phyloP scores from a whole-genome alignment of 2,329 filamentous ascomycete genomes.

The Cytospora piceicola region DNA sequence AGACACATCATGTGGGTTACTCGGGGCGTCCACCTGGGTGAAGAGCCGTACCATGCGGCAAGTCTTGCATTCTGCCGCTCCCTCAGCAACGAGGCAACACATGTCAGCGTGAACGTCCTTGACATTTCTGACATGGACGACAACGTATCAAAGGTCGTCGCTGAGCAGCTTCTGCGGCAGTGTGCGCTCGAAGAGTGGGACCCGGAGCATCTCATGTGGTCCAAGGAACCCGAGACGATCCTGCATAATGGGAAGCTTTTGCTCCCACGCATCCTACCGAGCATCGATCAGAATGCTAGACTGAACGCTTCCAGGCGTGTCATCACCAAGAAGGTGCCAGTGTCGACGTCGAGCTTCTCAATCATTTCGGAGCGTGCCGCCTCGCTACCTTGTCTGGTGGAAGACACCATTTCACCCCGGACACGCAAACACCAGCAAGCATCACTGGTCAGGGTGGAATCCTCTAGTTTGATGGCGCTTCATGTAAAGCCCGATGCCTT shows the following conservation, averaged over 20 bases:
- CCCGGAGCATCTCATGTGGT: conserved; percentile 35
- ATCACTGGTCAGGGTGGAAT: neutral
- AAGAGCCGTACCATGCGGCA: conserved; percentile 33
- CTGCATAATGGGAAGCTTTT: conserved; percentile 34
- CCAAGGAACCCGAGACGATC: conserved; percentile 37
- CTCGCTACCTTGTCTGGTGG: conserved; percentile 6
- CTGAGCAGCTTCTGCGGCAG: conserved; percentile 31
- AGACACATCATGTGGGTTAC: conserved; percentile 36
- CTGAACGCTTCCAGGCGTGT: conserved; percentile 32
- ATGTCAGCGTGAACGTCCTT: conserved; percentile 34
- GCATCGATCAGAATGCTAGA: conserved; percentile 30
- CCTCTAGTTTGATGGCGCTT: conserved; percentile 24
- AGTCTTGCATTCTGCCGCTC: conserved; percentile 34
- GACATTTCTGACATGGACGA: conserved; percentile 30
- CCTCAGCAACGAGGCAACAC: conserved; percentile 32
- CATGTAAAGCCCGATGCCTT: conserved; percentile 26
- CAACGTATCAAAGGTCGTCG: conserved; percentile 9
- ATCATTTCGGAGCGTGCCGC: neutral
- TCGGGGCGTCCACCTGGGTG: conserved; percentile 17
- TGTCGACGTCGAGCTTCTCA: neutral
- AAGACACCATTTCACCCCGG: neutral
- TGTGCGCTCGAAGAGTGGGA: conserved; percentile 28
- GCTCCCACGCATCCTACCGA: conserved; percentile 36
- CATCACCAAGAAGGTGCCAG: conserved; percentile 25
- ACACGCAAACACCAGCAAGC: neutral